Evolutionary conservation across 192 early-diverging fungal species (phyloP).

Genomic region (Kappamyces sp.): DNA sequence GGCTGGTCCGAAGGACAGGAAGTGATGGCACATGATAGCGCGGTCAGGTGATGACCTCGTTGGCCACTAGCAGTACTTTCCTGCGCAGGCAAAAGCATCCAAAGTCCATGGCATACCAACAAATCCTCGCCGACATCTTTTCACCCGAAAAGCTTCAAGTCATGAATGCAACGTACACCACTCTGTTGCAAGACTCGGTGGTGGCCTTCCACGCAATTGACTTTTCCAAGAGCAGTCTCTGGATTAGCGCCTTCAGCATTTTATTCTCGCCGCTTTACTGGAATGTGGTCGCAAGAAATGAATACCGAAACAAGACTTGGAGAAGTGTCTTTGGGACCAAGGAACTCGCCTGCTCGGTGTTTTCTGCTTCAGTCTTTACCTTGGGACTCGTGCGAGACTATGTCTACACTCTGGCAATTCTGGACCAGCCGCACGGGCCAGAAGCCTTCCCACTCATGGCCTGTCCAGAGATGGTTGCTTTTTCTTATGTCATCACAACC

Average conservation of each 20-base stretch:
- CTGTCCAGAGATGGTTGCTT: constrained; percentile 32
- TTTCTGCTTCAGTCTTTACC: constrained; percentile 75
- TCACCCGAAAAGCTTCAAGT: background rate
- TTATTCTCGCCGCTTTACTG: constrained; percentile 84
- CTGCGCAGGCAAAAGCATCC: constrained; percentile 8
- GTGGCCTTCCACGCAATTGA: constrained; percentile 40
- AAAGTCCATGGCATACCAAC: constrained; percentile 16
- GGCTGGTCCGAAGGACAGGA: too few relatives aligned
- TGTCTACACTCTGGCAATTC: constrained; percentile 62
- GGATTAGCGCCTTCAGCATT: constrained; percentile 63
- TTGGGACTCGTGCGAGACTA: constrained; percentile 79
- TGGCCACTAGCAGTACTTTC: too few relatives aligned
- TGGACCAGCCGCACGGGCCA: constrained; percentile 59
- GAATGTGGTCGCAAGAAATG: constrained; percentile 81
- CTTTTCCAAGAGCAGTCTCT: constrained; percentile 60
- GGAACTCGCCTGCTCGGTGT: constrained; percentile 67
- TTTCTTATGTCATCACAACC: constrained; percentile 33
- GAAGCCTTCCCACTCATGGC: constrained; percentile 37
- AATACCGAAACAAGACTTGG: constrained; percentile 69
- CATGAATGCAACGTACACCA: constrained; percentile 8
- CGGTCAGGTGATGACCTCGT: too few relatives aligned
- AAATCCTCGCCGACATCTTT: background rate
- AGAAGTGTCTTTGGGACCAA: constrained; percentile 66
- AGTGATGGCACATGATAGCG: too few relatives aligned
- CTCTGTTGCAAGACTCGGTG: constrained; percentile 5